Percentiles rank a stretch among this genome's conserved stretches.
Evolutionary conservation across 1,139 yeast genomes (phyloP).

Genomic region (Hansenula lynferdii): DNA sequence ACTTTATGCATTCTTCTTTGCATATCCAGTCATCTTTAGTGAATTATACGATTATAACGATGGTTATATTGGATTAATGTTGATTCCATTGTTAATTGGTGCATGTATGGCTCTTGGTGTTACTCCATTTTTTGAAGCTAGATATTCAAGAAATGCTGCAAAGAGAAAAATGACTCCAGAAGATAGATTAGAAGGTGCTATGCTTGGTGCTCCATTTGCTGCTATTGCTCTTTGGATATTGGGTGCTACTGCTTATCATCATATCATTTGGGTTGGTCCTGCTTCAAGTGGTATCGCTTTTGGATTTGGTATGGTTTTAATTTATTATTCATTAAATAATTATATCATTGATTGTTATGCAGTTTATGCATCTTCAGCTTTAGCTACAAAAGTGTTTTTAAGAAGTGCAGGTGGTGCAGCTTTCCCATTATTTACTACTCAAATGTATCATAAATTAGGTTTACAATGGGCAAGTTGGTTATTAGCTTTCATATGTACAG

Average conservation of each 20-base stretch:
- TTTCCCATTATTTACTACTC: conserved; percentile 75
- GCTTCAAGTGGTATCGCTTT: conserved; percentile 87
- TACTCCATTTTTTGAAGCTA: conserved; percentile 66
- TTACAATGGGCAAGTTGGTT: conserved; percentile 82
- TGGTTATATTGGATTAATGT: conserved; percentile 74
- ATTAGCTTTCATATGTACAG: conserved; percentile 77
- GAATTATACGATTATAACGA: conserved; percentile 63
- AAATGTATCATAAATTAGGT: conserved; percentile 72
- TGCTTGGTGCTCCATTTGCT: conserved; percentile 88
- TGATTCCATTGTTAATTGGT: conserved; percentile 85
- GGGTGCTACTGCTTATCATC: conserved; percentile 82
- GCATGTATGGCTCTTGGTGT: conserved; percentile 67
- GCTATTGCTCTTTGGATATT: conserved; percentile 82
- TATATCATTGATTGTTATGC: conserved; percentile 87
- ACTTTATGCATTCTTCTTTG: conserved; percentile 89
- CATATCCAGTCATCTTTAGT: conserved; percentile 71
- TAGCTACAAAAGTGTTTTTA: conserved; percentile 85
- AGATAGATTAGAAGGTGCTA: conserved; percentile 82
- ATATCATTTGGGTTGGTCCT: conserved; percentile 91
- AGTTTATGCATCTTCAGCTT: conserved; percentile 83
- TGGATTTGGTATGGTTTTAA: conserved; percentile 89
- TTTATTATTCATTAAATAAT: conserved; percentile 82
- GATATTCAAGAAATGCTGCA: conserved; percentile 47
- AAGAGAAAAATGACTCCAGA: conserved; percentile 75
- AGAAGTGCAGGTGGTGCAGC: conserved; percentile 90